A percentile compares a stretch with the other conserved stretches of the same genome.
These are phyloP conservation scores for Punica granatum DNA, from an alignment of 345 rosid genomes.

Conservation along the genomic window DNA sequence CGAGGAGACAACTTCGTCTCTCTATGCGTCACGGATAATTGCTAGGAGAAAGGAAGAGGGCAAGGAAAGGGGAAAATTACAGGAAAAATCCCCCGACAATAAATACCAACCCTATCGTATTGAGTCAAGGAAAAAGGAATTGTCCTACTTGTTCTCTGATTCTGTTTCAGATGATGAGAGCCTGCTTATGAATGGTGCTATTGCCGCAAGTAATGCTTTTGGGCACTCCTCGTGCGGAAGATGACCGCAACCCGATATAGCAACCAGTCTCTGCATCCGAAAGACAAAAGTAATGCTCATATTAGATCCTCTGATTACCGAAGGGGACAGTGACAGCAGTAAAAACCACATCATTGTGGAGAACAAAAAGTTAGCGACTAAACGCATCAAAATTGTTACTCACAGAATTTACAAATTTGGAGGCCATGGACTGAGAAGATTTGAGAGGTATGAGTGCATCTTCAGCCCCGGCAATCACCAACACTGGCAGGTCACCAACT, in stretches of 20 bases:
- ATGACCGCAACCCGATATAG: slow-evolving; percentile 95
- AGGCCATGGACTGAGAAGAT: slow-evolving; percentile 80
- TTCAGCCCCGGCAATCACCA: slow-evolving; percentile 84
- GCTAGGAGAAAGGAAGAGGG: slow-evolving; percentile 13
- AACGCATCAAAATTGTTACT: slow-evolving; percentile 22
- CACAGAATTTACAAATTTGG: slow-evolving; percentile 83
- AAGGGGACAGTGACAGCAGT: no score
- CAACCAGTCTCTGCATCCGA: slow-evolving; percentile 74
- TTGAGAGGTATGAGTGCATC: slow-evolving; percentile 77
- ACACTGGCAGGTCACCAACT: slow-evolving; percentile 56
- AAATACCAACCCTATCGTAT: slow-evolving; percentile 15
- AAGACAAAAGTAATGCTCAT: not conserved
- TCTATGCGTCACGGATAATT: not conserved
- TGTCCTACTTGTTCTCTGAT: slow-evolving; percentile 39
- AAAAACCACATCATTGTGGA: not conserved
- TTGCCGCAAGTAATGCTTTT: slow-evolving; percentile 77
- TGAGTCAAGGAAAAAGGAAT: slow-evolving; percentile 17
- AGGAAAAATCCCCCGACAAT: slow-evolving; percentile 10
- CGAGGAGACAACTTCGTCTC: slow-evolving; percentile 2
- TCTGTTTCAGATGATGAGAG: slow-evolving; percentile 36
- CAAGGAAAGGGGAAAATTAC: not conserved
- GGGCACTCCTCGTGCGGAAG: slow-evolving; percentile 99
- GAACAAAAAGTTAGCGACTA: not conserved
- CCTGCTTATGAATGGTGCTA: slow-evolving; percentile 70
- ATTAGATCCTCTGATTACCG: no score